phyloP scores from a whole-genome alignment of 768 basidiomycete species.

The Hortiboletus campestris region DNA sequence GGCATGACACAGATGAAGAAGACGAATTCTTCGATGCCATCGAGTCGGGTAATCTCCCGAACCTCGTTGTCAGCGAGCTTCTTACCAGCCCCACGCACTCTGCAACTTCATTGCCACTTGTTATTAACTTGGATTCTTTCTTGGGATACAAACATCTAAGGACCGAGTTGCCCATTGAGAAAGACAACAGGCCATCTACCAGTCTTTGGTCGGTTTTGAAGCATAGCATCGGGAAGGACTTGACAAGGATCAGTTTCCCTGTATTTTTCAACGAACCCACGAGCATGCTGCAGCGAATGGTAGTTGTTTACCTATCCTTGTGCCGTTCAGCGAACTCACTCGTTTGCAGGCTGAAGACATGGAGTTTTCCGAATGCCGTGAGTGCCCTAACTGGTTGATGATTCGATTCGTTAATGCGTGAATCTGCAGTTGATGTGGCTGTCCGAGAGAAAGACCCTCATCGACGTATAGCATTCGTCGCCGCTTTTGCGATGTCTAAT shows the following conservation, averaged over 20 bases:
- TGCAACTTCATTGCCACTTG: slow-evolving; percentile 33
- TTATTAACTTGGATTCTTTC: slow-evolving; percentile 48
- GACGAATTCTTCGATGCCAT: slow-evolving; percentile 99
- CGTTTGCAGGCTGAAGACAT: slow-evolving; percentile 79
- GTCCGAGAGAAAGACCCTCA: slow-evolving; percentile 72
- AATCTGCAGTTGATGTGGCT: slow-evolving; percentile 74
- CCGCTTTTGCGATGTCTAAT: slow-evolving; percentile 97
- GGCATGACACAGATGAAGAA: slow-evolving; percentile 67
- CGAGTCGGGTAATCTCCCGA: slow-evolving; percentile 75
- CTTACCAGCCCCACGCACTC: slow-evolving; percentile 48
- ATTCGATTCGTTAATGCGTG: slow-evolving; percentile 3
- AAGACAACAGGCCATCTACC: slow-evolving; percentile 81
- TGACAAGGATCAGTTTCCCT: slow-evolving; percentile 94
- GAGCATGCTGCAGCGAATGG: slow-evolving; percentile 96
- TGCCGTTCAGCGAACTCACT: neutral
- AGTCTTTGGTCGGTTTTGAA: slow-evolving; percentile 96
- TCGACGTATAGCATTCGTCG: slow-evolving; percentile 85
- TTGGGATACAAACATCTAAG: slow-evolving; percentile 68
- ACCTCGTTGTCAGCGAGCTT: slow-evolving; percentile 64
- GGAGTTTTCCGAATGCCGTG: slow-evolving; percentile 92
- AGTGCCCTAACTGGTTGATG: slow-evolving; percentile 28
- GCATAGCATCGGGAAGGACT: slow-evolving; percentile 92
- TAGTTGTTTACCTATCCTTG: slow-evolving; percentile 26
- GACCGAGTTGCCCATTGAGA: slow-evolving; percentile 54
- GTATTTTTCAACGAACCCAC: slow-evolving; percentile 94